Evolutionary conservation across 2,329 filamentous ascomycete species (phyloP), one percentile per base, ranked within the genome.

Genomic region (Grosmannia serpens): DNA sequence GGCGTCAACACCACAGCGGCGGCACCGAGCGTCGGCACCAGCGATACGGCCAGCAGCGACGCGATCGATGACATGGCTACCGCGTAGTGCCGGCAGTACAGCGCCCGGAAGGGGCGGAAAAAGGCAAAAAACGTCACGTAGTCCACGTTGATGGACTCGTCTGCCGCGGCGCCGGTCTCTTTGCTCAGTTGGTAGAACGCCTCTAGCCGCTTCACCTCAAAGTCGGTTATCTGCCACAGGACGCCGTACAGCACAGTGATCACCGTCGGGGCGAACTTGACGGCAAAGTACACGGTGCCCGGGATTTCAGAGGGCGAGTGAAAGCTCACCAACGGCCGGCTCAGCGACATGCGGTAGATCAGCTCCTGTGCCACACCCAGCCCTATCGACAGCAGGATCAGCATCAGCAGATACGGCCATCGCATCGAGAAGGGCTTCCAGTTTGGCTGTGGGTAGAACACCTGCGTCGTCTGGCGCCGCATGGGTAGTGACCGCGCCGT

Each of bases 41-140:
- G 70, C 11, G 85, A 86, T 50, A 86, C 81, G 17, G 86, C 84
- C 53, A 89, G 71, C 5, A 86, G 70, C 1, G 84, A 84, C 0
- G 82, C 81, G 7, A 87, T 63, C 0, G 85, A 87, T 0, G 84
- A 88, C 17, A 85, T 73, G 0, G 80, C 80, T 7, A 90, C 86
- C 0, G 86, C 85, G 66, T 84, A 87, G 64, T 90, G 87, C 51
- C 76, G 77, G 62, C 81, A 78, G 60, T 74, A 75, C 3, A 88
- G 65, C 1, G 86, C 86, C 52, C 79, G 75, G 5, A 89, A 69
- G 0, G 87, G 87, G 2, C 85, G 77, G 46, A 86, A 70, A 65
- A 87, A 82, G 65, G 79, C 84, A 71, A 86, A 81, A 64, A 82
- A 79, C 6, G 86, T 88, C 51, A 88, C 77, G 60, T 90, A 90